Percentiles rank a stretch among this genome's conserved stretches.
phyloP scores from a whole-genome alignment of 2,329 filamentous ascomycete species.

The Clonostachys chloroleuca region DNA sequence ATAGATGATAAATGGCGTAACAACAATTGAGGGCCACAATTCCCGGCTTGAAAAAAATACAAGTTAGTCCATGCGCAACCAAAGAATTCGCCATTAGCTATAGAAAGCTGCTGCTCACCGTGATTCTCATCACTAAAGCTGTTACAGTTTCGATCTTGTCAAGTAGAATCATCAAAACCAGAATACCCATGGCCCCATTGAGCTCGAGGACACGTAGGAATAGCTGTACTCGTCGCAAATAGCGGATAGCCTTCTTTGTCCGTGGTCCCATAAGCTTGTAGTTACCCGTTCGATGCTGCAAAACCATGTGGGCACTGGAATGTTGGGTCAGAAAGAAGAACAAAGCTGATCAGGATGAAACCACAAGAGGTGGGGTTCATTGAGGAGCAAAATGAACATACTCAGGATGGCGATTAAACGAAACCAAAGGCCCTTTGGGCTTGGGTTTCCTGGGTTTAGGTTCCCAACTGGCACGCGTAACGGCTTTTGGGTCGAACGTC shows the following conservation, averaged over 20 bases:
- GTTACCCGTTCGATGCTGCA: slow-evolving; percentile 56
- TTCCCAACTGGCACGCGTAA: slow-evolving; percentile 74
- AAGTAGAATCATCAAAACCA: slow-evolving; percentile 76
- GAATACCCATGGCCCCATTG: slow-evolving; percentile 63
- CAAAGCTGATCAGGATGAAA: too few relatives aligned
- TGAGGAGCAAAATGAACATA: slow-evolving; percentile 32
- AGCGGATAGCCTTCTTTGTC: slow-evolving; percentile 68
- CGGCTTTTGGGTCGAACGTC: slow-evolving; percentile 81
- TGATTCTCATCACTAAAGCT: slow-evolving; percentile 73
- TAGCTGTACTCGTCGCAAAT: slow-evolving; percentile 65
- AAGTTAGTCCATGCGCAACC: background rate
- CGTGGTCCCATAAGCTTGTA: slow-evolving; percentile 63
- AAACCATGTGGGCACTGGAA: slow-evolving; percentile 54
- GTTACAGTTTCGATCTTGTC: slow-evolving; percentile 59
- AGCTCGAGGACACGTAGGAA: slow-evolving; percentile 62
- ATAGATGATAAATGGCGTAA: slow-evolving; percentile 80
- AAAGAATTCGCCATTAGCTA: background rate
- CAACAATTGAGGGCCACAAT: slow-evolving; percentile 65
- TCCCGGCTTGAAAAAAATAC: slow-evolving; percentile 53
- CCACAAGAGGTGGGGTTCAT: background rate
- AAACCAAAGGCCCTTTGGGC: slow-evolving; percentile 70
- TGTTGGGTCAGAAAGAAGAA: background rate
- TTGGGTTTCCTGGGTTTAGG: slow-evolving; percentile 58
- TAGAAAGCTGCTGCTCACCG: slow-evolving; percentile 46
- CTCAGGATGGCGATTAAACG: slow-evolving; percentile 87